These are phyloP conservation scores for Solanum medicagineum DNA, from an alignment of 257 asterid genomes.

Conservation along the genomic window DNA sequence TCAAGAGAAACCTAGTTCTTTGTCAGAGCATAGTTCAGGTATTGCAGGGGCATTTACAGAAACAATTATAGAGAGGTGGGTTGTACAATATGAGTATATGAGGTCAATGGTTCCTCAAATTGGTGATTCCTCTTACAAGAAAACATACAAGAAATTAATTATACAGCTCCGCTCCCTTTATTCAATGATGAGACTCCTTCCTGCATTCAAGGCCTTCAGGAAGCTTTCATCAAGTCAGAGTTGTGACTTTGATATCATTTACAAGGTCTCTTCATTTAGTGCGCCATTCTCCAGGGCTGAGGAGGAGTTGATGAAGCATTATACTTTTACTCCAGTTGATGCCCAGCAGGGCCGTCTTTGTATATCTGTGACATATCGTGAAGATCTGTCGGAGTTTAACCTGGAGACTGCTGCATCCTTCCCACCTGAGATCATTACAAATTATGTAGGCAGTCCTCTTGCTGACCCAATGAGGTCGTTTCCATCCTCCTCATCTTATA, in stretches of 20 bases:
- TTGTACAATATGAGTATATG: constrained; percentile 59
- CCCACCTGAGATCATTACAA: constrained; percentile 74
- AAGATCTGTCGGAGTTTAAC: constrained; percentile 61
- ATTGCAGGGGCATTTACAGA: constrained; percentile 35
- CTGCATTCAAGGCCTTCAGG: constrained; percentile 79
- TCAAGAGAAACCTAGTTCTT: constrained; percentile 35
- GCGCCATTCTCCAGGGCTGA: constrained; percentile 77
- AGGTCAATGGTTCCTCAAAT: constrained; percentile 48
- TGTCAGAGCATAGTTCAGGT: constrained; percentile 17
- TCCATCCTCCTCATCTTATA: constrained; percentile 41
- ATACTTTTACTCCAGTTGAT: constrained; percentile 64
- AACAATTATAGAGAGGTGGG: constrained; percentile 89
- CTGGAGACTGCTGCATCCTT: constrained; percentile 55
- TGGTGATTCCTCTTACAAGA: constrained; percentile 60
- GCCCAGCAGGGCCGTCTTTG: constrained; percentile 79
- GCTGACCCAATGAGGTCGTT: constrained; percentile 70
- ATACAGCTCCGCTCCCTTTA: constrained; percentile 60
- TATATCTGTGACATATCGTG: constrained; percentile 67
- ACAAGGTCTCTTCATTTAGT: constrained; percentile 64
- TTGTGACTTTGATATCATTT: constrained; percentile 73
- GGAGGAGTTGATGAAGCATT: constrained; percentile 57
- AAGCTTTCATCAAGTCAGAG: constrained; percentile 50
- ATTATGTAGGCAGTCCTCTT: constrained; percentile 95
- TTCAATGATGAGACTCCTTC: constrained; percentile 85
- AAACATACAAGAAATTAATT: constrained; percentile 73